A percentile compares a stretch with the other conserved stretches of the same genome.
phyloP scores from a whole-genome alignment of 2,329 filamentous ascomycete genomes.

The Plenodomus lindquistii region DNA sequence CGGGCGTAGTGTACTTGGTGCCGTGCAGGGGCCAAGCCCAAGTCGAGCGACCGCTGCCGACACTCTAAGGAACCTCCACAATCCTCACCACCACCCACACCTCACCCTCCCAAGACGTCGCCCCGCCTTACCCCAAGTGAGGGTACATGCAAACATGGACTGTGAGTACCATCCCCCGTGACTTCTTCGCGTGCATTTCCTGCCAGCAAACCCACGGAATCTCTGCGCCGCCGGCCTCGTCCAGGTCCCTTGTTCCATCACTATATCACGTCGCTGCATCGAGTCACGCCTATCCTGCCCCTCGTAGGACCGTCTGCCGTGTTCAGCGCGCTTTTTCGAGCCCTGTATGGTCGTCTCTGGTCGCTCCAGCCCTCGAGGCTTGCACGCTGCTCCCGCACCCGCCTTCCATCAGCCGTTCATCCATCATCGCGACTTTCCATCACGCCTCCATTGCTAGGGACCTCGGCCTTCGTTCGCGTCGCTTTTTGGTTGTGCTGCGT shows the following conservation, averaged over 20 bases:
- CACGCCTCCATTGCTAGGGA: conserved; percentile 41
- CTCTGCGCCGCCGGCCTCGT: conserved; percentile 28
- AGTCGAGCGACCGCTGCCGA: conserved; percentile 13
- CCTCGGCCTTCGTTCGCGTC: conserved; percentile 28
- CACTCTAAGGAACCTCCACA: conserved; percentile 26
- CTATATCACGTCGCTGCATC: conserved; percentile 38
- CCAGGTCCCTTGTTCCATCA: conserved; percentile 42
- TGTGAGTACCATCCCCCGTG: conserved; percentile 56
- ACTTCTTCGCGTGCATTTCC: conserved; percentile 25
- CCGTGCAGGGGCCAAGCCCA: conserved; percentile 1
- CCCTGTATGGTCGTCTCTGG: conserved; percentile 14
- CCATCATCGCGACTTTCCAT: conserved; percentile 43
- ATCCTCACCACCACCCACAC: conserved; percentile 33
- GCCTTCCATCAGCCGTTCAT: conserved; percentile 37
- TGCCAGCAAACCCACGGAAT: conserved; percentile 18
- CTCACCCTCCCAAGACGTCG: conserved; percentile 34
- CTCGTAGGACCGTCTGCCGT: conserved; percentile 14
- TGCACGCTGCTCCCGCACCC: conserved; percentile 26
- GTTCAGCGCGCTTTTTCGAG: conserved; percentile 16
- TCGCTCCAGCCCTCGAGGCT: conserved; percentile 23
- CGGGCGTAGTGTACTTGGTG: conserved; percentile 2
- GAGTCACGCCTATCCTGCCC: conserved; percentile 20
- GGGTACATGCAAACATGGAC: conserved; percentile 61
- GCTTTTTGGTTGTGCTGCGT: conserved; percentile 46
- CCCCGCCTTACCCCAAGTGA: conserved; percentile 35